phyloP scores from a whole-genome alignment of 2,329 filamentous ascomycete species.

The Colletotrichum simmondsii region DNA sequence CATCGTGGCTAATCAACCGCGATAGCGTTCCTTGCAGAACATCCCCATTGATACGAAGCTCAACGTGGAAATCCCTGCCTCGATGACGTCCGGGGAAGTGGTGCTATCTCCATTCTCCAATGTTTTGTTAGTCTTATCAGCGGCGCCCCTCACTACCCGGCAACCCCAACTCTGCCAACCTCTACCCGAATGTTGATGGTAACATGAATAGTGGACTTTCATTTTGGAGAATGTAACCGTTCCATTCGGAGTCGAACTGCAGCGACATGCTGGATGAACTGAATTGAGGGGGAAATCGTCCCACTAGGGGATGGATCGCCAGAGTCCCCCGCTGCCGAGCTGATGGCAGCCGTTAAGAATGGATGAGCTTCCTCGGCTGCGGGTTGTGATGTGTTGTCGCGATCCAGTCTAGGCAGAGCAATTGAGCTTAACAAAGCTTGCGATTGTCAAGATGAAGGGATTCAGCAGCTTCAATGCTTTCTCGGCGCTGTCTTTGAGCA shows the following conservation, averaged over 20 bases:
- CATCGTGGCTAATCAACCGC: background rate
- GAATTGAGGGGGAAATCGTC: background rate
- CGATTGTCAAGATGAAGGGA: slow-evolving; percentile 13
- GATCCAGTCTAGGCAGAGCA: background rate
- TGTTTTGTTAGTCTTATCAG: slow-evolving; percentile 21
- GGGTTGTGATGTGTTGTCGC: background rate
- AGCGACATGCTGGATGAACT: slow-evolving; percentile 10
- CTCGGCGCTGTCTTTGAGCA: slow-evolving; percentile 2
- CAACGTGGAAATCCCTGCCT: background rate
- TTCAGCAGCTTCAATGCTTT: background rate
- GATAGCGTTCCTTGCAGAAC: background rate
- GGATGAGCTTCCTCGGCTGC: background rate
- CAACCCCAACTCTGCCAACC: slow-evolving; percentile 1
- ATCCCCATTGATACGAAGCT: background rate
- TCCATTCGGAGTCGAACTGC: slow-evolving; percentile 6
- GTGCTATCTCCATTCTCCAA: slow-evolving; percentile 15
- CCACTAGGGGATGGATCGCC: slow-evolving; percentile 3
- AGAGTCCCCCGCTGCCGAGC: slow-evolving; percentile 1
- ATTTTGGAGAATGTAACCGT: slow-evolving; percentile 28
- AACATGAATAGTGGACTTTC: slow-evolving; percentile 31
- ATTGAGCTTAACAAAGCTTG: background rate
- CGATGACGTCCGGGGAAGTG: slow-evolving; percentile 6
- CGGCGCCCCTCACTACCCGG: slow-evolving; percentile 19
- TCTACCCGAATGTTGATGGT: slow-evolving; percentile 9
- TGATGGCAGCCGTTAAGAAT: slow-evolving; percentile 8